Base-by-base conservation (phyloP, 768 basidiomycete species). In the Boletus coccyginus region DNA sequence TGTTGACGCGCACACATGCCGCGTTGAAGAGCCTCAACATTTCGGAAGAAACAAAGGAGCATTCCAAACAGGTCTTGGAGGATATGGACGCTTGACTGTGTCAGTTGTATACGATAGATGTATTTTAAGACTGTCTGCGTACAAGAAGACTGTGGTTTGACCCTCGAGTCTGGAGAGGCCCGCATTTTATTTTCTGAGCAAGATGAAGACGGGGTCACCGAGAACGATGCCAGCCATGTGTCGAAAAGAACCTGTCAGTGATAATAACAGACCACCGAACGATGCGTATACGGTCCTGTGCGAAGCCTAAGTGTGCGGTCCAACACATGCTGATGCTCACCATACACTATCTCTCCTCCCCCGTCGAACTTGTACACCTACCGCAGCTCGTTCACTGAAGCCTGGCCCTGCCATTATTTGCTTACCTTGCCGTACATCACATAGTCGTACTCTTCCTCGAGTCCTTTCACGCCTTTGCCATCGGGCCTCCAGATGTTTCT, bases 371-470 rank as follows among this genome's bases (percentile, higher is more conserved):
- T 27, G 27, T 99, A 99, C 46, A 98, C 91, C 93, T 96, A 32
- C 27, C 50, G 11, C 50, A 17, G 56, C 50, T 67, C 54, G 40
- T 55, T 67, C 35, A 59, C 48, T 13, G 7, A 47, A 14, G 24
- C 21, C 29, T 7, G 11, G 29, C 33, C 9, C 29, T 17, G 46
- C 21, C 19, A 53, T 12, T 29, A 46, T 42, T 44, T 33, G 12
- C 61, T 56, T 61, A 95, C 94, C 86, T 95, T 98, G 33, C 96
- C 96, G 70, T 92, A 94, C 94, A 98, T 98, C 62, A 99, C 96
- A 77, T 98, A 99, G 67, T 98, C 95, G 66, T 94, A 99, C 62
- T 98, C 94, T 56, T 94, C 90, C 60, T 98, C 96, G 29, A 99
- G 70, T 12, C 87, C 95, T 68, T 82, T 80, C 62, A 79, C 81